Conservation (phyloP, 2,329 filamentous ascomycete species). For the Phoma sp. region DNA sequence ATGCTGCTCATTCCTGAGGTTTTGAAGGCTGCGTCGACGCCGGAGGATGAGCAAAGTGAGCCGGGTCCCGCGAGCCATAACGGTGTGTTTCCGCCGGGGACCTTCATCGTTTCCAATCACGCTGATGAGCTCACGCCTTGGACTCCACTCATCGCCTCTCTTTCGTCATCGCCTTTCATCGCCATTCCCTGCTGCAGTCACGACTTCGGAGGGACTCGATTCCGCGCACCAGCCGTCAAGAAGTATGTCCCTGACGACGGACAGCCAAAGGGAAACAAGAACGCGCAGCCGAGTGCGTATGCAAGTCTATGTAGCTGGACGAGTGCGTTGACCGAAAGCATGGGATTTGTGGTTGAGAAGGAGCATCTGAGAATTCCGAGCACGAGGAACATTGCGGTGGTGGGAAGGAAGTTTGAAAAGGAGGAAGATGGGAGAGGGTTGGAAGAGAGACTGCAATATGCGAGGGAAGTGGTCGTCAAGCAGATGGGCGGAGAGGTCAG, state of each 20-base stretch:
- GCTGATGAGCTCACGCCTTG: slow-evolving; percentile 95
- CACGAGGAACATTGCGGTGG: slow-evolving; percentile 82
- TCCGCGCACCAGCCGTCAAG: slow-evolving; percentile 63
- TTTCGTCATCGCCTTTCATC: slow-evolving; percentile 82
- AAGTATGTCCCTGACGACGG: slow-evolving; percentile 28
- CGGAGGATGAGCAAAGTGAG: not conserved
- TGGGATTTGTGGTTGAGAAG: slow-evolving; percentile 79
- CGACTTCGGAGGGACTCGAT: slow-evolving; percentile 76
- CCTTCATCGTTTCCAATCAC: slow-evolving; percentile 96
- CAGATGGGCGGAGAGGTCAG: slow-evolving; percentile 53
- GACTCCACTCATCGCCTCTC: slow-evolving; percentile 86
- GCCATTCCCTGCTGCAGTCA: slow-evolving; percentile 97
- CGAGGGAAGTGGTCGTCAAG: slow-evolving; percentile 67
- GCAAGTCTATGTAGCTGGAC: slow-evolving; percentile 84
- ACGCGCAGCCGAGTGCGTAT: slow-evolving; percentile 71
- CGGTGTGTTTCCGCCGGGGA: slow-evolving; percentile 74
- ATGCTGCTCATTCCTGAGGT: slow-evolving; percentile 66
- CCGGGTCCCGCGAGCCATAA: slow-evolving; percentile 47
- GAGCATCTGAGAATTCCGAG: slow-evolving; percentile 92
- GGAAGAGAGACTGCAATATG: slow-evolving; percentile 65
- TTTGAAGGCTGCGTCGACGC: slow-evolving; percentile 24
- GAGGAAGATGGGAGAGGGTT: slow-evolving; percentile 60
- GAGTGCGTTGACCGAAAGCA: slow-evolving; percentile 70
- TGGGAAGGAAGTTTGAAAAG: slow-evolving; percentile 64
- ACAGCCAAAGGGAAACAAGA: slow-evolving; percentile 37